Conservation (phyloP, 495 filamentous ascomycete genomes). For the Penicillium steckii region DNA sequence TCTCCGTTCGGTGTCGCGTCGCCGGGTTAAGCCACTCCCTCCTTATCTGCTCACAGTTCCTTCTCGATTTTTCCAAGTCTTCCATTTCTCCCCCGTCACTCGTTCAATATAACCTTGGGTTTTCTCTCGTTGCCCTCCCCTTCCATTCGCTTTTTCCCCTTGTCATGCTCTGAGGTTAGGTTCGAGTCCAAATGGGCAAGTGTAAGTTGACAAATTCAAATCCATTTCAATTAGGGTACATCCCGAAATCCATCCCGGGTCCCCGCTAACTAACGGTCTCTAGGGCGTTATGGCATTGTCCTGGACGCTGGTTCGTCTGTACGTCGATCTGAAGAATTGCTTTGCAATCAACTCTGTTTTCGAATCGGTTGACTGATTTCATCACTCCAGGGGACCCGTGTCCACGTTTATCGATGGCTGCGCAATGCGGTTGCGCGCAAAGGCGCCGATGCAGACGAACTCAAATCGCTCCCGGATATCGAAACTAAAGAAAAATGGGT, state of each 20-base stretch:
- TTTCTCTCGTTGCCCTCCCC: too few relatives aligned
- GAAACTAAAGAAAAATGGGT: conserved; percentile 85
- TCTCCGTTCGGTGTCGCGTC: conserved; percentile 23
- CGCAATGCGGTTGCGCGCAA: conserved; percentile 67
- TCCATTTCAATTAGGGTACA: conserved; percentile 2
- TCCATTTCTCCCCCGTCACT: neutral
- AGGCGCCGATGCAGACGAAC: conserved; percentile 54
- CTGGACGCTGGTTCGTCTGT: conserved; percentile 70
- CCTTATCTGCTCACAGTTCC: conserved; percentile 18
- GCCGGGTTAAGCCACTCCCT: conserved; percentile 18
- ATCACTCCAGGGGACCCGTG: conserved; percentile 70
- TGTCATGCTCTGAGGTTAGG: conserved; percentile 35
- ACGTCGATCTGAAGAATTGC: conserved; percentile 19
- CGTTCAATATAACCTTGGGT: too few relatives aligned
- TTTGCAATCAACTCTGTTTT: neutral
- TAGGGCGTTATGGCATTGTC: conserved; percentile 65
- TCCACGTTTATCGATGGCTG: conserved; percentile 92
- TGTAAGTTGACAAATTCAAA: conserved; percentile 35
- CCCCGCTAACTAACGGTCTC: conserved; percentile 1
- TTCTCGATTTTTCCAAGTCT: neutral
- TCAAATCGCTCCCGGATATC: conserved; percentile 73
- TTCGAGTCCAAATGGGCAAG: conserved; percentile 47
- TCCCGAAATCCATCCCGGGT: neutral
- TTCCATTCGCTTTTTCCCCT: conserved; percentile 9
- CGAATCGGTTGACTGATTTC: conserved; percentile 1